These are phyloP conservation scores for Populus davidiana DNA, from an alignment of 345 rosid genomes.

Conservation along the genomic window DNA sequence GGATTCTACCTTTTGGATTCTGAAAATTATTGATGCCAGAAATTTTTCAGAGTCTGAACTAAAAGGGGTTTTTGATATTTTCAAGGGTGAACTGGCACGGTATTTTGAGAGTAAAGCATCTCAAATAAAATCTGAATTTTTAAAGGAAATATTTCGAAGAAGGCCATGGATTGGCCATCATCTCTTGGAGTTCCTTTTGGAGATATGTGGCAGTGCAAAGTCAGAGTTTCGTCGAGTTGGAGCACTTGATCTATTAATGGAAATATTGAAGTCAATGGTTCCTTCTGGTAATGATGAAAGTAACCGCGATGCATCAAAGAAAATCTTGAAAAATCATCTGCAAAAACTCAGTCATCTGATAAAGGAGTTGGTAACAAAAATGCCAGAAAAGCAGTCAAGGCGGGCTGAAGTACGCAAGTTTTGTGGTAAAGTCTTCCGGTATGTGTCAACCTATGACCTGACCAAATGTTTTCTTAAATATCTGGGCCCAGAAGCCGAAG, in stretches of 20 bases:
- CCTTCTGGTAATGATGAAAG: constrained; percentile 35
- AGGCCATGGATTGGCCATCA: constrained; percentile 66
- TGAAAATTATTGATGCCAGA: constrained; percentile 70
- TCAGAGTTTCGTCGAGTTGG: constrained; percentile 76
- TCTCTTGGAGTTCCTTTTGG: constrained; percentile 59
- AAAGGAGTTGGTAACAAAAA: constrained; percentile 51
- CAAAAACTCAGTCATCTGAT: constrained; percentile 48
- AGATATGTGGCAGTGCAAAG: constrained; percentile 54
- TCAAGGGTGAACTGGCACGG: constrained; percentile 44
- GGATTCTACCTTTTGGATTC: constrained; percentile 73
- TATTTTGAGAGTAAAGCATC: constrained; percentile 74
- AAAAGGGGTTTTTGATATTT: constrained; percentile 52
- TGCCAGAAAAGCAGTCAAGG: constrained; percentile 69
- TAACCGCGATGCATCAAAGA: constrained; percentile 45
- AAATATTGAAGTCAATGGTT: constrained; percentile 52
- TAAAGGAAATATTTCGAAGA: constrained; percentile 74
- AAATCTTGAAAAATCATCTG: constrained; percentile 47
- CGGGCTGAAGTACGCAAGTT: constrained; percentile 67
- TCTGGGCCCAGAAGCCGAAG: constrained; percentile 45
- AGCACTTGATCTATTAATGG: constrained; percentile 70
- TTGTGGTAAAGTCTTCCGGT: constrained; percentile 56
- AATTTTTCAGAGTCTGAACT: constrained; percentile 51
- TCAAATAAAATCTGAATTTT: constrained; percentile 66
- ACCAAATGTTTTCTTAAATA: constrained; percentile 56
- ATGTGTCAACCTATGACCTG: constrained; percentile 44